Evolutionary conservation across 805 yeast species (phyloP).

Genomic region (Komagataella kurtzmanii): DNA sequence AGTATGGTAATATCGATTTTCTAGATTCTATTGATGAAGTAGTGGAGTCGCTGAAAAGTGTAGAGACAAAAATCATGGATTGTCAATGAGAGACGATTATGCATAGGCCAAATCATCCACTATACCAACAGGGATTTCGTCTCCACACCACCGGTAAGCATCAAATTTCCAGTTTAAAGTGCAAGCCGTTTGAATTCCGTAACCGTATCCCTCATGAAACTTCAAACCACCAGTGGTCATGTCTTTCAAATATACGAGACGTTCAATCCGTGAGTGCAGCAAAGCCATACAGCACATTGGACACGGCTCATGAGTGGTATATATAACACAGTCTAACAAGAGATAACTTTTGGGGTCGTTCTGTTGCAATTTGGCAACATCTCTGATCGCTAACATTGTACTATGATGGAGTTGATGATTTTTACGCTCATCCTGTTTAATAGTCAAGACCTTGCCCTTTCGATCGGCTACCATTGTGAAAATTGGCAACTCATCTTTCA

Average conservation of each 20-base stretch:
- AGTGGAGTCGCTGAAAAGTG: not conserved
- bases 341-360: conserved; percentile 31
- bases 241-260: conserved; percentile 46
- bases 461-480: not conserved
- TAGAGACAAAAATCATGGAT: not conserved
- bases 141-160: conserved; percentile 58
- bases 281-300: conserved; percentile 95
- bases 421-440: conserved; percentile 24
- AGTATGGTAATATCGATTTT: conserved; percentile 12
- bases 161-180: conserved; percentile 82
- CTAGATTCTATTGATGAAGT: conserved; percentile 8
- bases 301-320: conserved; percentile 92
- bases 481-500: conserved; percentile 3
- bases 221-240: conserved; percentile 44
- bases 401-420: conserved; percentile 56
- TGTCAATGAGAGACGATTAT: not conserved
- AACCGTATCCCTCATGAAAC: conserved; percentile 46
- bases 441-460: conserved; percentile 24
- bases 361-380: conserved; percentile 34
- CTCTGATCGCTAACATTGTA: conserved; percentile 55
- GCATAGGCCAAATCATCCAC: conserved; percentile 1
- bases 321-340: conserved; percentile 66
- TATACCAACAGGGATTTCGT: conserved; percentile 9
- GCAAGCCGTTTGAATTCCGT: conserved; percentile 62
- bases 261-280: conserved; percentile 73